Percentiles rank a stretch among this genome's conserved stretches.
Evolutionary conservation across 75 land plant species (phyloP).

Genomic region (Chamaecyparis obtusa): DNA sequence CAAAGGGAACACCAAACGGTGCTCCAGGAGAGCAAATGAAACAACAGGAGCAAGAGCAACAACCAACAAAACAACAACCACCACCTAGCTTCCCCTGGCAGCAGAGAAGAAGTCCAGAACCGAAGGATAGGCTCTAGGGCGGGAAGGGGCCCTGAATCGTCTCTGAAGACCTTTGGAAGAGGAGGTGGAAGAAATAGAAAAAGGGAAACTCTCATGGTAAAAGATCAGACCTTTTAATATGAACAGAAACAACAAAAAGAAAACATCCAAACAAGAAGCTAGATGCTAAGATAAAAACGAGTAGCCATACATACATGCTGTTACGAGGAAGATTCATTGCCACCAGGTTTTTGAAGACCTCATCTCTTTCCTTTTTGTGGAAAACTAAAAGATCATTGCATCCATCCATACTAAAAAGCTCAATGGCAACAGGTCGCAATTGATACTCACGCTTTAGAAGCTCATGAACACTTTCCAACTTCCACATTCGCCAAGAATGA

Average conservation of each 20-base stretch:
- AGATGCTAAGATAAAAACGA: background rate
- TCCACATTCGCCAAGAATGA: slow-evolving; percentile 98
- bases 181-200: no score
- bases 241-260: background rate
- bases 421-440: slow-evolving; percentile 98
- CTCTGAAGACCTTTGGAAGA: no score
- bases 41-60: no score
- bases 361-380: slow-evolving; percentile 98
- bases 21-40: no score
- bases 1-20: no score
- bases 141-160: no score
- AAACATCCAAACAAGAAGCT: background rate
- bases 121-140: no score
- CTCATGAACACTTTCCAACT: slow-evolving; percentile 96
- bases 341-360: slow-evolving; percentile 91
- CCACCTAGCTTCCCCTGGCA: no score
- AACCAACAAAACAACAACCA: no score
- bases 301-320: slow-evolving; percentile 73
- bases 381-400: slow-evolving; percentile 97
- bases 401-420: slow-evolving; percentile 99
- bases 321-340: slow-evolving; percentile 97
- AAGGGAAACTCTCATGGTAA: background rate
- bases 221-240: slow-evolving; percentile 9
- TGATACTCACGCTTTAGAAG: slow-evolving; percentile 95
- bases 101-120: no score